phyloP scores from a whole-genome alignment of 2,329 filamentous ascomycete species.

The Trichocomaceae sp. region DNA sequence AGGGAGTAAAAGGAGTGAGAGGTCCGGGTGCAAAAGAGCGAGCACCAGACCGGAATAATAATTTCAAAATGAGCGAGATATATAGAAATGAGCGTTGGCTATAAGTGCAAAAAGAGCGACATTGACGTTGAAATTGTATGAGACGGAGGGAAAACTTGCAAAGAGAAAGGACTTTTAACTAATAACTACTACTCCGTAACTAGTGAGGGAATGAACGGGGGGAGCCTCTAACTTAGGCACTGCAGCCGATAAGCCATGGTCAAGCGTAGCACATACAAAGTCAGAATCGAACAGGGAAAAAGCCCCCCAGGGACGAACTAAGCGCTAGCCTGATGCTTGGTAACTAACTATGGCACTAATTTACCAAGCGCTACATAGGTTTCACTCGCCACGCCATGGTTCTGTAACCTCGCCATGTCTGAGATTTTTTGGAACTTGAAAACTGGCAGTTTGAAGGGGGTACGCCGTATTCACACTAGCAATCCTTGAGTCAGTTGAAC shows the following conservation, averaged over 20 bases:
- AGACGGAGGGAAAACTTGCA: not conserved
- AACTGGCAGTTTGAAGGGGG: too few relatives aligned
- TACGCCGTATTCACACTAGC: too few relatives aligned
- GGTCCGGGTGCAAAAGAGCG: constrained; percentile 7
- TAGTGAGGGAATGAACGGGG: not conserved
- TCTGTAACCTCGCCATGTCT: not conserved
- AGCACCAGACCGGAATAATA: not conserved
- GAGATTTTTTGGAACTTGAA: too few relatives aligned
- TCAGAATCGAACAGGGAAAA: not conserved
- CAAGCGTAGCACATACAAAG: not conserved
- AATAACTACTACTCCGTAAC: too few relatives aligned
- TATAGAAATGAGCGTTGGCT: not conserved
- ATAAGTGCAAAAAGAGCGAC: constrained; percentile 2
- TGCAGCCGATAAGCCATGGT: not conserved
- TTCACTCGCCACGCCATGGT: not conserved
- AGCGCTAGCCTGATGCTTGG: not conserved
- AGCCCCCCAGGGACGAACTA: not conserved
- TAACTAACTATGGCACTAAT: not conserved
- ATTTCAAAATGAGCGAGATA: not conserved
- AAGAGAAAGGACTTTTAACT: not conserved
- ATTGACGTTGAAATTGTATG: not conserved
- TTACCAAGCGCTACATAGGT: not conserved
- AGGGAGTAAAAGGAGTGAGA: not conserved
- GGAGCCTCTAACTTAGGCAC: not conserved
- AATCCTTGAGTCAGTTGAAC: too few relatives aligned